A percentile compares a stretch with the other conserved stretches of the same genome.
These are phyloP conservation scores for Penicillium simplicissimum DNA, from an alignment of 495 filamentous ascomycete species.

Conservation along the genomic window DNA sequence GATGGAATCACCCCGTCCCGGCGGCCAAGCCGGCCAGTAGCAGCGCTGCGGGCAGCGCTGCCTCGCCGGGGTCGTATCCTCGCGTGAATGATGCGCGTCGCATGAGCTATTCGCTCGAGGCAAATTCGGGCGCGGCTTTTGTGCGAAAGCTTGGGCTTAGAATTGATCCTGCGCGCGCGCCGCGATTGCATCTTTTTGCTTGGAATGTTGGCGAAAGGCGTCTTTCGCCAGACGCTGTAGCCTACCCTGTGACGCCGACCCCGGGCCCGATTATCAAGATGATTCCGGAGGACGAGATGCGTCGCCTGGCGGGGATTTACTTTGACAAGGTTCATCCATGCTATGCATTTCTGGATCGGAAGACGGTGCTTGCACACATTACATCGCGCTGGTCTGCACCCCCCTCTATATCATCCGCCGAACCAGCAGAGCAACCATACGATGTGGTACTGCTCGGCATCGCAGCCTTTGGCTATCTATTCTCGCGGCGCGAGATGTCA, in stretches of 20 bases:
- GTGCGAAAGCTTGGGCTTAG: slow-evolving; percentile 53
- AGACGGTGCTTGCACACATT: slow-evolving; percentile 32
- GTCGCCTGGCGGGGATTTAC: slow-evolving; percentile 40
- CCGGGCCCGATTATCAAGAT: slow-evolving; percentile 35
- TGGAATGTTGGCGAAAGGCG: slow-evolving; percentile 55
- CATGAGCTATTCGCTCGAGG: slow-evolving; percentile 39
- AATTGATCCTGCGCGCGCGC: slow-evolving; percentile 51
- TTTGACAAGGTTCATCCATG: slow-evolving; percentile 53
- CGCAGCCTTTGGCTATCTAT: slow-evolving; percentile 49
- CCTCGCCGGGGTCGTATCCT: slow-evolving; percentile 14
- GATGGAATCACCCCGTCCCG: slow-evolving; percentile 4
- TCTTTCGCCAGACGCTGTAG: slow-evolving; percentile 16
- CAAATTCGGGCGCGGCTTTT: slow-evolving; percentile 58
- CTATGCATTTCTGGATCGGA: slow-evolving; percentile 52
- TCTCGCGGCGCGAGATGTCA: slow-evolving; percentile 39
- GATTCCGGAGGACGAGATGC: slow-evolving; percentile 46
- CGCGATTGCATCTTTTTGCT: slow-evolving; percentile 55
- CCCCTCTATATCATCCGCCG: slow-evolving; percentile 13
- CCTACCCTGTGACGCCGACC: slow-evolving; percentile 7
- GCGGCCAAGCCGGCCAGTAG: background rate
- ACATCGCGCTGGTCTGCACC: slow-evolving; percentile 38
- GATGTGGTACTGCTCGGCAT: slow-evolving; percentile 51
- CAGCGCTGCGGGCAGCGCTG: slow-evolving; percentile 8
- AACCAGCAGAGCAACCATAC: slow-evolving; percentile 32
- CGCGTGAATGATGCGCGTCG: background rate